A percentile compares a stretch with the other conserved stretches of the same genome.
Conservation (phyloP, 306 rosid genomes). For the Prinsepia uniflora region DNA sequence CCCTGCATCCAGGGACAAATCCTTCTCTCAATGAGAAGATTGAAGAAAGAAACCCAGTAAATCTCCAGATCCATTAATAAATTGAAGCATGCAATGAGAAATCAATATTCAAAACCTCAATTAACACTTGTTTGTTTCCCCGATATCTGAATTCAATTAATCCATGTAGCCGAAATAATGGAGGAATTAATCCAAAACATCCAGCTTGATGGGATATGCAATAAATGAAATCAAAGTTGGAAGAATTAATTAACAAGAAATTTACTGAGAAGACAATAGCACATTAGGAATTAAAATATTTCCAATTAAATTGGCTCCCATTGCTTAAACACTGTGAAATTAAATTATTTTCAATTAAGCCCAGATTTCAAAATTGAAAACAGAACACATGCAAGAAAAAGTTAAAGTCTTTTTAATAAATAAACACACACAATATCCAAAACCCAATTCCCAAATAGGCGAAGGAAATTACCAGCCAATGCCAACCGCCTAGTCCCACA, state of each 20-base stretch:
- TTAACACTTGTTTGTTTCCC: not conserved
- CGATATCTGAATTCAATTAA: slow-evolving; percentile 10
- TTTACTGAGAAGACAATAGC: not conserved
- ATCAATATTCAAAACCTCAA: slow-evolving; percentile 10
- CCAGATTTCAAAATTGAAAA: slow-evolving; percentile 19
- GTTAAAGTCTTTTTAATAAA: slow-evolving; percentile 4
- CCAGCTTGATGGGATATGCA: not conserved
- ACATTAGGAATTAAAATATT: not conserved
- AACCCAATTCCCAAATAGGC: slow-evolving; percentile 2
- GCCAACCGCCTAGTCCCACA: slow-evolving; percentile 97
- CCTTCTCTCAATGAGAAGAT: not conserved
- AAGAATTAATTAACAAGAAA: not conserved
- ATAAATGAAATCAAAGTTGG: slow-evolving; percentile 10
- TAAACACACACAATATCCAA: slow-evolving; percentile 8
- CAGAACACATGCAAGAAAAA: slow-evolving; percentile 17
- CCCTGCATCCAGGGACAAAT: not conserved
- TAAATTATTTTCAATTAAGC: slow-evolving; percentile 3
- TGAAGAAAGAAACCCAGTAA: slow-evolving; percentile 12
- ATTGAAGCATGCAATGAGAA: slow-evolving; percentile 51
- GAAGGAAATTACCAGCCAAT: slow-evolving; percentile 85
- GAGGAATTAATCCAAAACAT: slow-evolving; percentile 6
- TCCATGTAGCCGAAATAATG: not conserved
- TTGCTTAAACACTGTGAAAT: slow-evolving; percentile 15
- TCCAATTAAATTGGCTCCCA: slow-evolving; percentile 34
- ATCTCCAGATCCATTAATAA: slow-evolving; percentile 62